Conservation (phyloP, 2,329 filamentous ascomycete genomes). For the Hypoxylon sp. region DNA sequence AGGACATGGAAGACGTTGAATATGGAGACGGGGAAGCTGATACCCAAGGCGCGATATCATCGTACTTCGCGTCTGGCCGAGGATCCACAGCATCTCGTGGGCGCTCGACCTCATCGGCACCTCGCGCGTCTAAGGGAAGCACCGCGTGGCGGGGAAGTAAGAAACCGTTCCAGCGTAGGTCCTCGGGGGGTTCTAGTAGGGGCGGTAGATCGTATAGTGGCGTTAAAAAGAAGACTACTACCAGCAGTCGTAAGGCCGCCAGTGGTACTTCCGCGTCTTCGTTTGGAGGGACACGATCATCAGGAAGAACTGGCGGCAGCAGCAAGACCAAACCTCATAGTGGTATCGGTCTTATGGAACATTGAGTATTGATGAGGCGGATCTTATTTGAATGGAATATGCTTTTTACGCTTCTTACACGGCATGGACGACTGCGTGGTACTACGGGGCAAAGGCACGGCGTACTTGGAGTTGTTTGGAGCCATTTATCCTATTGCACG, state of each 20-base stretch:
- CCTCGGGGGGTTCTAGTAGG: slow-evolving; percentile 39
- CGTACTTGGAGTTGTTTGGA: slow-evolving; percentile 16
- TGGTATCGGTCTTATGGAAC: slow-evolving; percentile 54
- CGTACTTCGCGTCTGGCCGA: slow-evolving; percentile 60
- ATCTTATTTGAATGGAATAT: neutral
- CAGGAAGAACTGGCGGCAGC: slow-evolving; percentile 16
- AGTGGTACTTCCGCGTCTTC: slow-evolving; percentile 24
- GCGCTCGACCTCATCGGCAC: slow-evolving; percentile 45
- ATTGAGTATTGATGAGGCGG: slow-evolving; percentile 39
- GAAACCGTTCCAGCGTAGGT: slow-evolving; percentile 42
- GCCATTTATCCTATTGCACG: neutral
- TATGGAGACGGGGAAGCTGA: slow-evolving; percentile 45
- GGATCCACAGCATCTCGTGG: slow-evolving; percentile 41
- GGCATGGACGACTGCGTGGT: slow-evolving; percentile 26
- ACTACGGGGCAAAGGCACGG: slow-evolving; percentile 6
- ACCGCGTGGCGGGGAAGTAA: slow-evolving; percentile 46
- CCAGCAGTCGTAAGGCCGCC: slow-evolving; percentile 29
- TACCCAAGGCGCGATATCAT: slow-evolving; percentile 59
- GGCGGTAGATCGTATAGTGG: slow-evolving; percentile 35
- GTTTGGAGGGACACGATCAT: slow-evolving; percentile 16
- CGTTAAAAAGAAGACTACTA: slow-evolving; percentile 45
- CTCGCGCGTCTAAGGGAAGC: slow-evolving; percentile 36
- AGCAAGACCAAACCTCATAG: slow-evolving; percentile 39
- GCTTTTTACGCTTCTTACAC: slow-evolving; percentile 10
- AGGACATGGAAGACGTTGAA: slow-evolving; percentile 45